These are phyloP conservation scores for Silene latifolia DNA, from an alignment of 148 eudicot species.

Conservation along the genomic window DNA sequence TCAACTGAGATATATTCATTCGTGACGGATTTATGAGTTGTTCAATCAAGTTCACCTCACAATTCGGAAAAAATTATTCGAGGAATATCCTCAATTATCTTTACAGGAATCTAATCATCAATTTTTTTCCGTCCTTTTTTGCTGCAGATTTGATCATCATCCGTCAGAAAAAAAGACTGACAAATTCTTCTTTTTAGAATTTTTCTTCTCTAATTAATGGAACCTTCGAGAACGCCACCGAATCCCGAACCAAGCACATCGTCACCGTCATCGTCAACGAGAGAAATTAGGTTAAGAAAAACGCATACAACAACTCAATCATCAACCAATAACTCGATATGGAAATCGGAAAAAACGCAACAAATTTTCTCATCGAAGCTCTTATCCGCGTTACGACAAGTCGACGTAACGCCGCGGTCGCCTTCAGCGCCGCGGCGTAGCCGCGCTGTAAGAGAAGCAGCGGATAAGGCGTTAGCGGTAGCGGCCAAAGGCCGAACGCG, in stretches of 20 bases:
- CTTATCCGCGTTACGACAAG: slow-evolving; percentile 67
- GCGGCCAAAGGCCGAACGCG: slow-evolving; percentile 75
- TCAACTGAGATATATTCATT: too few species aligned
- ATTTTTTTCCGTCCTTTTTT: neutral
- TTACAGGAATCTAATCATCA: slow-evolving; percentile 19
- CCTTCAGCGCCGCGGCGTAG: slow-evolving; percentile 45
- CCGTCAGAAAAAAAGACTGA: slow-evolving; percentile 16
- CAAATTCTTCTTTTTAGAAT: neutral
- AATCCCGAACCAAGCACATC: slow-evolving; percentile 43
- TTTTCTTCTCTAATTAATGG: neutral
- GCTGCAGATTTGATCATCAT: slow-evolving; percentile 9
- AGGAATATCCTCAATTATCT: slow-evolving; percentile 19
- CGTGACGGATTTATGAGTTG: neutral
- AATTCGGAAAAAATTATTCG: too few species aligned
- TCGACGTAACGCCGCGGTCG: slow-evolving; percentile 34
- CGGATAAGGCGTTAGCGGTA: slow-evolving; percentile 62
- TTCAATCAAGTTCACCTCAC: neutral
- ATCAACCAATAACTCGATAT: slow-evolving; percentile 28
- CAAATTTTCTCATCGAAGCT: slow-evolving; percentile 71
- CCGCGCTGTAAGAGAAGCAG: slow-evolving; percentile 66
- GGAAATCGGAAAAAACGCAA: slow-evolving; percentile 81
- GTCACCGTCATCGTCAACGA: slow-evolving; percentile 24
- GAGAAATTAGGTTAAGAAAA: slow-evolving; percentile 41
- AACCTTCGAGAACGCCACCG: slow-evolving; percentile 22
- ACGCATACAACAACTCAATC: slow-evolving; percentile 39